A percentile compares a stretch with the other conserved stretches of the same genome.
phyloP scores from a whole-genome alignment of 2,329 filamentous ascomycete species.

The Hypoxylon sp. region DNA sequence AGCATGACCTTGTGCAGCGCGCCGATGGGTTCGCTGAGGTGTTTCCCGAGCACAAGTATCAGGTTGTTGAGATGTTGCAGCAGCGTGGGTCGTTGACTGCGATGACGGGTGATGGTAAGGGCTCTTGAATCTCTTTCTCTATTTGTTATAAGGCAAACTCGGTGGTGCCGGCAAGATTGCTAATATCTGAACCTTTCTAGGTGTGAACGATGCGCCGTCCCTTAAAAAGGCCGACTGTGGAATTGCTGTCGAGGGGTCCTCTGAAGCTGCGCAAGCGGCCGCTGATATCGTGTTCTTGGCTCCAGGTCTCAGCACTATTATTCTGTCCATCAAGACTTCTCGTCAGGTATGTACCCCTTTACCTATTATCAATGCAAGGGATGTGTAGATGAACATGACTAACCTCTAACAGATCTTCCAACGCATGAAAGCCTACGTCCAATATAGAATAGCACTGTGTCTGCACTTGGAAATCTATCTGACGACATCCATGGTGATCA shows the following conservation, averaged over 20 bases:
- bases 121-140: not conserved
- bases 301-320: slow-evolving; percentile 75
- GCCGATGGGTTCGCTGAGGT: slow-evolving; percentile 78
- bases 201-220: slow-evolving; percentile 78
- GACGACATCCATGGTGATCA: slow-evolving; percentile 79
- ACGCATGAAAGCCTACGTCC: slow-evolving; percentile 80
- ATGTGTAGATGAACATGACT: slow-evolving; percentile 3
- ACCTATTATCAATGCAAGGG: not conserved
- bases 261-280: slow-evolving; percentile 76
- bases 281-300: slow-evolving; percentile 80
- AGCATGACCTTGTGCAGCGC: slow-evolving; percentile 79
- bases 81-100: slow-evolving; percentile 76
- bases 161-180: not conserved
- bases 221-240: slow-evolving; percentile 79
- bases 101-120: slow-evolving; percentile 73
- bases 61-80: slow-evolving; percentile 79
- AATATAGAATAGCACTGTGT: slow-evolving; percentile 80
- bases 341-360: slow-evolving; percentile 53
- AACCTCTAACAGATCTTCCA: slow-evolving; percentile 68
- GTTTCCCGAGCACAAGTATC: slow-evolving; percentile 79
- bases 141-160: not conserved
- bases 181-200: slow-evolving; percentile 24
- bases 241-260: slow-evolving; percentile 76
- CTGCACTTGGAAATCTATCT: slow-evolving; percentile 80
- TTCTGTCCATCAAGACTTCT: slow-evolving; percentile 76